Evolutionary conservation across 1,284 basidiomycete genomes (phyloP), one percentile per base, ranked within the genome.

Genomic region (Coniferiporia weirii): DNA sequence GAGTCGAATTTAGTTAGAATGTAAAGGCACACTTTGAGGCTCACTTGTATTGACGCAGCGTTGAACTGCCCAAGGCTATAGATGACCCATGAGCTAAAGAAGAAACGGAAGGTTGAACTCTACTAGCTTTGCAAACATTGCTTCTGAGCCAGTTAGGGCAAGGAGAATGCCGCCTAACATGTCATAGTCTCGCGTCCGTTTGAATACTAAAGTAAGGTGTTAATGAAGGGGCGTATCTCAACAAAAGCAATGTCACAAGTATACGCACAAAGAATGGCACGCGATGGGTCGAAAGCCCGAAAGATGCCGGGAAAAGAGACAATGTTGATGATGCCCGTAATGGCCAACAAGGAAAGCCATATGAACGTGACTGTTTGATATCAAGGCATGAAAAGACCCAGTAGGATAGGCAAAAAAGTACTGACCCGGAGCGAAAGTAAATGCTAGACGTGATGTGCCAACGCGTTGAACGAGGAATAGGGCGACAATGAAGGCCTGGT

Each of bases 61-160:
- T 82, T 84, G 71, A 87, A 87, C 65, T 86, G 84, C 2, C 83
- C 84, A n/a, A 87, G 73, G 64, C 82, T 87, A 61, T 34, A 19
- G 45, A 40, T 40, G 8, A 12, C 38, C 38, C 44, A 48, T 12
- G 46, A 17, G n/a, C 40, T 36, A 32, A 32, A 45, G n/a, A 27
- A 51, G 50, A 12, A 7, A 13, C 34, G 8, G 38, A 55, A 38
- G n/a, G 22, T 5, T 34, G 13, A 9, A 40, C 36, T 44, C 32
- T 22, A 69, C 72, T 44, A 54, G 83, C 82, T 83, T 85, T 36
- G 83, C 84, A 68, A 87, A 87, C 52, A 87, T 71, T 2, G 85
- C 85, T 67, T 89, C 86, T 62, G 79, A 84, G 1, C 85, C 86
- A 0, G 86, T 88, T 19, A 88, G 64, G 0, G 81, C 77, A 1